Evolutionary conservation across 2,329 filamentous ascomycete species (phyloP).

Genomic region (Knufia fluminis): DNA sequence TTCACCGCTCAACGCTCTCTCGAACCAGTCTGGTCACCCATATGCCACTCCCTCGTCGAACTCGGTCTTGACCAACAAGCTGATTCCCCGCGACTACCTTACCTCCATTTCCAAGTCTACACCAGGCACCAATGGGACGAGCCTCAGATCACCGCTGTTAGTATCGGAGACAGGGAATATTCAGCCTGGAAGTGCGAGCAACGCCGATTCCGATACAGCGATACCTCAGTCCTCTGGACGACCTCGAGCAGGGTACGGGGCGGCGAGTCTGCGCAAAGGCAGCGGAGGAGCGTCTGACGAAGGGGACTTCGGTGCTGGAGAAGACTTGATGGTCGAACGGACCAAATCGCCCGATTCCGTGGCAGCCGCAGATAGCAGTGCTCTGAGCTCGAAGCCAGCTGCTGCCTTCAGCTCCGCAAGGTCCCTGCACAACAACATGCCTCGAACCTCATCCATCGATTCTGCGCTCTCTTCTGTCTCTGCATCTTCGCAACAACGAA

Average conservation of each 20-base stretch:
- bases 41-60: constrained; percentile 13
- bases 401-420: constrained; percentile 22
- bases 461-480: constrained; percentile 79
- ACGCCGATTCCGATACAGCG: neutral
- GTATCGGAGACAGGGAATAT: neutral
- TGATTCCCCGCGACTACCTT: constrained; percentile 31
- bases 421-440: constrained; percentile 27
- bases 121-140: constrained; percentile 2
- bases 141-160: neutral
- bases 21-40: constrained; percentile 14
- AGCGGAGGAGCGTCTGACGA: neutral
- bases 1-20: constrained; percentile 9
- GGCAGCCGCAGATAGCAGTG: constrained; percentile 2
- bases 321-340: constrained; percentile 26
- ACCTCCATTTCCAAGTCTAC: constrained; percentile 24
- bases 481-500: constrained; percentile 46
- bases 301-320: constrained; percentile 22
- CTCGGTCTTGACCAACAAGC: constrained; percentile 20
- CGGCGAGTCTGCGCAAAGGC: neutral
- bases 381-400: constrained; percentile 22
- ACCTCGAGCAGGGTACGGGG: neutral
- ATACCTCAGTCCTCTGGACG: neutral
- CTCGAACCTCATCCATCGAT: constrained; percentile 81
- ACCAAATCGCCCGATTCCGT: constrained; percentile 1
- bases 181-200: neutral